Evolutionary conservation across 2,329 filamentous ascomycete genomes (phyloP).

Genomic region (Didymella arachidicola): DNA sequence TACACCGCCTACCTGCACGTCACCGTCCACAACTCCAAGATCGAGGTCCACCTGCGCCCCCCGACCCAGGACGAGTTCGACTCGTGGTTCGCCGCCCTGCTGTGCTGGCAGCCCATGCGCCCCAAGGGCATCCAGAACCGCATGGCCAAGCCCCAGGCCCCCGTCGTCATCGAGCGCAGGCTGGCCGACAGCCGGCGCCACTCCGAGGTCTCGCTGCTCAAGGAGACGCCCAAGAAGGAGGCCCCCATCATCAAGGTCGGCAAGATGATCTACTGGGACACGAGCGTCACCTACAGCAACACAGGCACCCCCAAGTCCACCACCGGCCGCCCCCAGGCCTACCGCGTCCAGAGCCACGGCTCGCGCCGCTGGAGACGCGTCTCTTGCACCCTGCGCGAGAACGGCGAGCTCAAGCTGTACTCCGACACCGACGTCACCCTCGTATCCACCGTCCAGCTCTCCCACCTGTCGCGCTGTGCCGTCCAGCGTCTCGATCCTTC

Average conservation of each 20-base stretch:
- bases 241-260: slow-evolving; percentile 89
- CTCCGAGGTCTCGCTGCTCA: slow-evolving; percentile 63
- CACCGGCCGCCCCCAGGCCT: slow-evolving; percentile 58
- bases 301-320: slow-evolving; percentile 47
- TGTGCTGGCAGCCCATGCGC: slow-evolving; percentile 81
- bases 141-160: slow-evolving; percentile 59
- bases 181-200: slow-evolving; percentile 55
- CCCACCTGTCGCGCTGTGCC: slow-evolving; percentile 86
- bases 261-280: slow-evolving; percentile 75
- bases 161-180: slow-evolving; percentile 47
- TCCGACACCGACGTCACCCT: slow-evolving; percentile 83
- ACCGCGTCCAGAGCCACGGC: slow-evolving; percentile 64
- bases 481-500: slow-evolving; percentile 90
- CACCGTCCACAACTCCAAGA: slow-evolving; percentile 61
- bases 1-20: slow-evolving; percentile 61
- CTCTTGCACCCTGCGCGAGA: slow-evolving; percentile 92
- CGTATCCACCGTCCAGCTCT: slow-evolving; percentile 83
- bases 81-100: slow-evolving; percentile 78
- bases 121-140: slow-evolving; percentile 64
- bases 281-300: slow-evolving; percentile 60
- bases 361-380: slow-evolving; percentile 82
- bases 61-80: slow-evolving; percentile 72
- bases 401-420: slow-evolving; percentile 90
- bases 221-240: slow-evolving; percentile 72
- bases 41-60: slow-evolving; percentile 72